Evolutionary conservation across 2,329 filamentous ascomycete genomes (phyloP).

Genomic region (Microsporum audouinii): DNA sequence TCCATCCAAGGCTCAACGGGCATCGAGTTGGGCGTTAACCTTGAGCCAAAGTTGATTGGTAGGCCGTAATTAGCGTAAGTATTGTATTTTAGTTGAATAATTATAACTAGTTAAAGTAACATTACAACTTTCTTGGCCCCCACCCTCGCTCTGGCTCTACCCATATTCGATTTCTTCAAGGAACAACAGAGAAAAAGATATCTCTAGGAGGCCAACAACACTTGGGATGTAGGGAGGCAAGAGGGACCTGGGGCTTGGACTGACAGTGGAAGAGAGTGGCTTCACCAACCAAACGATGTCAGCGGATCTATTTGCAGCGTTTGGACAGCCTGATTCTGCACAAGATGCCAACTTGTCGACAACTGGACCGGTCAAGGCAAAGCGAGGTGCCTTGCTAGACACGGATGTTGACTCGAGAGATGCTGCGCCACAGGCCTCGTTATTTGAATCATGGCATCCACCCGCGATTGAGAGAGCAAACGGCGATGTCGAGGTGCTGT

Average conservation of each 20-base stretch:
- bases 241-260: neutral
- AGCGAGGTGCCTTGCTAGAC: neutral
- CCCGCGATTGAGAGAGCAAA: neutral
- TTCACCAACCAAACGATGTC: slow-evolving; percentile 33
- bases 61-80: neutral
- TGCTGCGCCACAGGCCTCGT: neutral
- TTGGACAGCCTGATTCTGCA: slow-evolving; percentile 23
- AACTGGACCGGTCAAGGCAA: neutral
- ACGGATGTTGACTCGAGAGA: neutral
- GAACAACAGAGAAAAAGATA: neutral
- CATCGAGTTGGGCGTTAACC: neutral
- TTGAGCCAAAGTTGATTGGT: neutral
- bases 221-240: neutral
- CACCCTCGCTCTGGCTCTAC: neutral
- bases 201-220: neutral
- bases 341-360: neutral
- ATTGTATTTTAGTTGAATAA: neutral
- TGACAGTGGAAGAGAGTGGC: neutral
- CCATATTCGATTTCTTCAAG: too few species aligned
- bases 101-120: neutral
- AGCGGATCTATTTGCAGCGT: slow-evolving; percentile 44
- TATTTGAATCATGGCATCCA: neutral
- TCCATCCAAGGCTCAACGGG: neutral
- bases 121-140: neutral
- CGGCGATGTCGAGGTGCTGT: slow-evolving; percentile 44